A percentile compares a stretch with the other conserved stretches of the same genome.
These are phyloP conservation scores for Vickermania ingenoplastis DNA, from an alignment of 208 protist genomes.

Conservation along the genomic window DNA sequence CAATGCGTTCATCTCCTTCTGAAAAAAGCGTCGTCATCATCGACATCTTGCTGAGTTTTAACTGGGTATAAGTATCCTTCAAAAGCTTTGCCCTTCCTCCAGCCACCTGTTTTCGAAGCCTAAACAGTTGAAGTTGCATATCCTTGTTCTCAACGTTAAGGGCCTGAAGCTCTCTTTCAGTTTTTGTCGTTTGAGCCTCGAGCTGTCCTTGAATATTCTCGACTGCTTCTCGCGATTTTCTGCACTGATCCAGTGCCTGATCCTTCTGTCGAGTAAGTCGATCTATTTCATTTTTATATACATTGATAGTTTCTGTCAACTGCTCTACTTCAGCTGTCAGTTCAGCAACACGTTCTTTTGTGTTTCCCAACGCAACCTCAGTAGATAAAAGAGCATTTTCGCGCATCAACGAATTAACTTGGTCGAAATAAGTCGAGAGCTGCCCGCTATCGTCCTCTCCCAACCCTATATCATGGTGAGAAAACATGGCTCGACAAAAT, in stretches of 20 bases:
- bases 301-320: slow-evolving; percentile 26
- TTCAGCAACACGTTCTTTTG: slow-evolving; percentile 32
- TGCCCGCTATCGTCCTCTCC: slow-evolving; percentile 7
- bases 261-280: slow-evolving; percentile 63
- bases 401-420: slow-evolving; percentile 42
- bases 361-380: slow-evolving; percentile 44
- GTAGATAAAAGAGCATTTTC: slow-evolving; percentile 51
- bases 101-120: slow-evolving; percentile 69
- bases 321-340: slow-evolving; percentile 41
- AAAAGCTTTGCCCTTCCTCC: slow-evolving; percentile 42
- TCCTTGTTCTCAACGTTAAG: slow-evolving; percentile 85
- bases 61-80: slow-evolving; percentile 60
- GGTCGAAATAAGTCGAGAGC: slow-evolving; percentile 69
- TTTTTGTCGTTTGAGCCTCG: slow-evolving; percentile 11
- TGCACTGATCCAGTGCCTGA: slow-evolving; percentile 37
- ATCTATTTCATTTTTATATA: slow-evolving; percentile 65
- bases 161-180: slow-evolving; percentile 43
- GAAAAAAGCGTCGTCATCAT: slow-evolving; percentile 66
- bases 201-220: slow-evolving; percentile 12
- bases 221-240: slow-evolving; percentile 26
- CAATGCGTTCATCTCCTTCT: slow-evolving; percentile 71
- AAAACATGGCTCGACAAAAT: slow-evolving; percentile 75
- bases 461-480: slow-evolving; percentile 7
- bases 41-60: slow-evolving; percentile 69
- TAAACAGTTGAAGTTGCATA: slow-evolving; percentile 77